Conservation (phyloP, 129 eudicot genomes). For the Gnaphalium uliginosum region DNA sequence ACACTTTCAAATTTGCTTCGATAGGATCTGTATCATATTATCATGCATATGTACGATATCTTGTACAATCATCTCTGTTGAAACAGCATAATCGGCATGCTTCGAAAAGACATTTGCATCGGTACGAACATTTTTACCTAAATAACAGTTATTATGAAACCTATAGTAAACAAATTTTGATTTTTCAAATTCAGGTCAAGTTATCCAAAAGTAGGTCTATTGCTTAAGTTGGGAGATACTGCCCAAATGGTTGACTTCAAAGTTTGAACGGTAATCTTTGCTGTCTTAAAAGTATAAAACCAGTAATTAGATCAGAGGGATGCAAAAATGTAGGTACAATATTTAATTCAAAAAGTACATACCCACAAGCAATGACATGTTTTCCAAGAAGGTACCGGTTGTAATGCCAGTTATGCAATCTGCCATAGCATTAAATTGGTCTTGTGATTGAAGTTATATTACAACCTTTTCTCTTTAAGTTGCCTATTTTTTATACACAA, state of each 20-base stretch:
- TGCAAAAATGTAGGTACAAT: constrained; percentile 18
- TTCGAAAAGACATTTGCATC: not conserved
- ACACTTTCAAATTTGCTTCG: not conserved
- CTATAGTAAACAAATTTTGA: not conserved
- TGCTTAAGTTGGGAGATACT: constrained; percentile 30
- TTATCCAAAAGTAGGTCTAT: constrained; percentile 26
- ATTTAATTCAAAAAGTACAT: constrained; percentile 25
- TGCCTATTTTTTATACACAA: constrained; percentile 19
- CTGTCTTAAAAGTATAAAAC: constrained; percentile 31
- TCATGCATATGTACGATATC: not conserved
- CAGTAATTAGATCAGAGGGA: constrained; percentile 27
- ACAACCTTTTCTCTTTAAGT: constrained; percentile 18
- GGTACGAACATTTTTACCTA: not conserved
- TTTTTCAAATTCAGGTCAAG: not conserved
- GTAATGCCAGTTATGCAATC: constrained; percentile 28
- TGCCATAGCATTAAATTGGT: constrained; percentile 32
- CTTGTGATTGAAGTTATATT: constrained; percentile 28
- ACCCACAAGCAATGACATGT: constrained; percentile 26
- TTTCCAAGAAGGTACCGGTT: constrained; percentile 27
- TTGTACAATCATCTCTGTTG: not conserved
- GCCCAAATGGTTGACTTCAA: constrained; percentile 30
- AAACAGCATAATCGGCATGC: not conserved
- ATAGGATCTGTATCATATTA: constrained; percentile 5
- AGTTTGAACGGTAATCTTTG: constrained; percentile 21
- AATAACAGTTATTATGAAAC: not conserved